These are phyloP conservation scores for Phaeodactylum tricornutum DNA, from an alignment of 108 stramenopile species.

Conservation along the genomic window DNA sequence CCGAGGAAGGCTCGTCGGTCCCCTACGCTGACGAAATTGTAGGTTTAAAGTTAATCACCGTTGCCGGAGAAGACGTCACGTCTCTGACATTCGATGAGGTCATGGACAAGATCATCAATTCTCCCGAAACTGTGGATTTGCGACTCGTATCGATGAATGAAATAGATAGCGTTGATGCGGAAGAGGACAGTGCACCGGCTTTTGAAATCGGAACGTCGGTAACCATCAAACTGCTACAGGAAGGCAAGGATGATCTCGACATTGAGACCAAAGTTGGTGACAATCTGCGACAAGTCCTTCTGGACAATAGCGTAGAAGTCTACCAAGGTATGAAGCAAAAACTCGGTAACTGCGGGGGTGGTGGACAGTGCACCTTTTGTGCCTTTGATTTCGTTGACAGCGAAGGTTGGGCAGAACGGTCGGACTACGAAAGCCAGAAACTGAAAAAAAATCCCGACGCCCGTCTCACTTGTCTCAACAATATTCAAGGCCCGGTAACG, in stretches of 20 bases:
- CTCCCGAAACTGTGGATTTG: slow-evolving; percentile 47
- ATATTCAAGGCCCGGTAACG: slow-evolving; percentile 73
- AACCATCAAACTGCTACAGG: slow-evolving; percentile 43
- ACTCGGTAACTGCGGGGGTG: slow-evolving; percentile 70
- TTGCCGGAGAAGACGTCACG: slow-evolving; percentile 50
- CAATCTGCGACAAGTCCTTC: slow-evolving; percentile 50
- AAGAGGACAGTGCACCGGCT: slow-evolving; percentile 1
- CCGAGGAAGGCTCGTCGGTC: slow-evolving; percentile 52
- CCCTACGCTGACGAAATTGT: slow-evolving; percentile 22
- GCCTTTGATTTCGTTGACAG: slow-evolving; percentile 49
- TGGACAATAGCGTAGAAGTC: slow-evolving; percentile 61
- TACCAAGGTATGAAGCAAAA: slow-evolving; percentile 73
- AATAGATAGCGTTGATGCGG: no score
- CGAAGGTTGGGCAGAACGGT: slow-evolving; percentile 55
- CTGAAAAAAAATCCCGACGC: slow-evolving; percentile 36
- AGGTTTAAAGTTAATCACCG: slow-evolving; percentile 26
- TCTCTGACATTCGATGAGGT: slow-evolving; percentile 55
- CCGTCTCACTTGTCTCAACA: slow-evolving; percentile 67
- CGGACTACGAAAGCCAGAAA: slow-evolving; percentile 56
- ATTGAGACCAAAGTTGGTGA: slow-evolving; percentile 70
- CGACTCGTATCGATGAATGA: slow-evolving; percentile 17
- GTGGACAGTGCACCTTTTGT: slow-evolving; percentile 70
- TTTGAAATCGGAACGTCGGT: slow-evolving; percentile 54
- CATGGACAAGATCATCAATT: slow-evolving; percentile 54
- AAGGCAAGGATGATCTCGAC: slow-evolving; percentile 32